Evolutionary conservation across 768 basidiomycete species (phyloP), one percentile per base, ranked within the genome.

Genomic region (Chiua virens): DNA sequence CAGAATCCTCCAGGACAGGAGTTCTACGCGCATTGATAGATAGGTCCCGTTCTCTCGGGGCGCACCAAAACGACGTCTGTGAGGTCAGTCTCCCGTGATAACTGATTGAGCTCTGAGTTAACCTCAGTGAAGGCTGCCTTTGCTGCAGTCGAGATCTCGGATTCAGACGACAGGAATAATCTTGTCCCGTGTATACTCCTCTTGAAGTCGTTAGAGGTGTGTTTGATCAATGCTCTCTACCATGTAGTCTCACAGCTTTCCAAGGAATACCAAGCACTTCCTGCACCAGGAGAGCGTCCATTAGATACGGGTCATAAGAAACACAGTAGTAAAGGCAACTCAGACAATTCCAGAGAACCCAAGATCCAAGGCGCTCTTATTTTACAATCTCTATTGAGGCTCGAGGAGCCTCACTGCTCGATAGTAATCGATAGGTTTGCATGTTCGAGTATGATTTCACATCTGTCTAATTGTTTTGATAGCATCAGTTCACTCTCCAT

Each of bases 291-390:
- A 40, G 60, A 61, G 30, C 27, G 49, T n/a, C 46, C 49, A 17
- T 30, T 50, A 44, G 47, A 57, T 18, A 39, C 28, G 61, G 42
- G 48, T 52, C 40, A 43, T 53, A 43, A 49, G 50, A 55, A 48
- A 47, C 48, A 43, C 35, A 61, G 23, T 45, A 51, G 34, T 45
- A 56, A 53, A 57, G 47, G 37, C 39, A 49, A 58, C 57, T 46
- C 52, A 15, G 58, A 59, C 47, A 72, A 74, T 49, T 72, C 74
- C 2, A 63, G 82, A 37, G 86, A 85, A 61, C 83, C 86, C 8
- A 89, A 82, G 59, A 79, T 87, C 13, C 92, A 93, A 65, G 96
- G 96, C 2, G 88, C 90, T 3, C 69, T 98, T 17, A 70, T 99
- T 13, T 69, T 98, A 3, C 94, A 98, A 68, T 84, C 88, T 4